Conservation (phyloP, 2,329 filamentous ascomycete genomes). For the Nothophoma quercina region DNA sequence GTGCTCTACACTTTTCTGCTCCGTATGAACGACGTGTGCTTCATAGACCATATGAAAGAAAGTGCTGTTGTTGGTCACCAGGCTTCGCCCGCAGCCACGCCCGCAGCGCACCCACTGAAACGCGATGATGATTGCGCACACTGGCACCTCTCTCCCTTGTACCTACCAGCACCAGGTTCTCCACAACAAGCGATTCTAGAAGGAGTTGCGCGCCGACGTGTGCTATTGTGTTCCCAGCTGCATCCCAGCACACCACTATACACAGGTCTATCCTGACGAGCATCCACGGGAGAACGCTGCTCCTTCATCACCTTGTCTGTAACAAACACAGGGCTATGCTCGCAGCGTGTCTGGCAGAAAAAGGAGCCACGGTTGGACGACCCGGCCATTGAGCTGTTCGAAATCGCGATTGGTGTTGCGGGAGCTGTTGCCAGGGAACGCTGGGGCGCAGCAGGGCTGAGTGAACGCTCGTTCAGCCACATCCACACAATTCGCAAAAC, state of each 20-base stretch:
- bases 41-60: not conserved
- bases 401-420: not conserved
- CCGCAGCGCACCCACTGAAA: slow-evolving; percentile 2
- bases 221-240: not conserved
- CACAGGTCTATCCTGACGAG: not conserved
- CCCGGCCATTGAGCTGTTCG: not conserved
- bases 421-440: slow-evolving; percentile 2
- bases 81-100: slow-evolving; percentile 15
- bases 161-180: not conserved
- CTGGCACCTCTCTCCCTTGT: not conserved
- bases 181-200: not conserved
- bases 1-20: no score
- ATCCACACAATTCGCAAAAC: slow-evolving; percentile 1
- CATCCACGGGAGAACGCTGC: not conserved
- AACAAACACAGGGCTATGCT: slow-evolving; percentile 32
- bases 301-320: slow-evolving; percentile 1
- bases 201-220: not conserved
- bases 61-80: not conserved
- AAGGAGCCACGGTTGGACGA: slow-evolving; percentile 26
- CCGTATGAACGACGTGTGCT: slow-evolving; percentile 4
- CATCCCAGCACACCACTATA: not conserved
- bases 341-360: slow-evolving; percentile 39
- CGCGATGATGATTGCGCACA: not conserved
- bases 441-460: slow-evolving; percentile 22
- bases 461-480: slow-evolving; percentile 22